Conservation (phyloP, 768 basidiomycete species). For the Cubamyces sp. region DNA sequence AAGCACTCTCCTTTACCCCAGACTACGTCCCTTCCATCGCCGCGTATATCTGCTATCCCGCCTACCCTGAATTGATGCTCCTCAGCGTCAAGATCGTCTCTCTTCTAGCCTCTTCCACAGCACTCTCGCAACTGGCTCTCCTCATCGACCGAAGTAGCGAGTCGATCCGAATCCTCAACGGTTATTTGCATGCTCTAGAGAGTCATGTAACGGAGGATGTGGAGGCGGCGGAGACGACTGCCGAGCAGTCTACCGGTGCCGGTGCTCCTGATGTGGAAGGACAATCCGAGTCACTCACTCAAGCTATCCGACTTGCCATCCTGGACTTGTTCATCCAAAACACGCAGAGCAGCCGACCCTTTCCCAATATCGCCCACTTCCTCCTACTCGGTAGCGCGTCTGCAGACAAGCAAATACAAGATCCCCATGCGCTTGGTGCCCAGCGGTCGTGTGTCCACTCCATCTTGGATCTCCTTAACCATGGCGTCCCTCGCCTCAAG, state of each 20-base stretch:
- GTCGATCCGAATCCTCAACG: conserved; percentile 82
- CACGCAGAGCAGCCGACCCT: conserved; percentile 61
- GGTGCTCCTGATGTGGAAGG: conserved; percentile 65
- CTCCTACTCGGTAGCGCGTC: conserved; percentile 72
- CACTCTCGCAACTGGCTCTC: conserved; percentile 74
- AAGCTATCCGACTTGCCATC: conserved; percentile 75
- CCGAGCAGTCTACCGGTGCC: conserved; percentile 71
- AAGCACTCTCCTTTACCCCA: conserved; percentile 69
- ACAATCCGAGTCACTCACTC: conserved; percentile 51
- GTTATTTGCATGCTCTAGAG: conserved; percentile 70
- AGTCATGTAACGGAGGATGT: conserved; percentile 66
- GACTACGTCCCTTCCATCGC: conserved; percentile 82
- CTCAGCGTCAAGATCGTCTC: conserved; percentile 80
- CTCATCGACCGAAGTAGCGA: conserved; percentile 81
- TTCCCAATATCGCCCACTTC: conserved; percentile 88
- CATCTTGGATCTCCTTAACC: conserved; percentile 75
- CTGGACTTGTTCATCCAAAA: conserved; percentile 83
- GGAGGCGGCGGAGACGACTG: conserved; percentile 57
- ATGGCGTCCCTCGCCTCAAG: conserved; percentile 66
- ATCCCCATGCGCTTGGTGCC: conserved; percentile 75
- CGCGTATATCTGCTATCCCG: conserved; percentile 73
- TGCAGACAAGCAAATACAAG: conserved; percentile 70
- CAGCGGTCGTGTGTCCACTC: conserved; percentile 77
- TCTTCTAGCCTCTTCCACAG: conserved; percentile 64
- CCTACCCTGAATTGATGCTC: conserved; percentile 72